These are phyloP conservation scores for Pyrenula massariospora DNA, from an alignment of 495 filamentous ascomycete genomes.

Conservation along the genomic window DNA sequence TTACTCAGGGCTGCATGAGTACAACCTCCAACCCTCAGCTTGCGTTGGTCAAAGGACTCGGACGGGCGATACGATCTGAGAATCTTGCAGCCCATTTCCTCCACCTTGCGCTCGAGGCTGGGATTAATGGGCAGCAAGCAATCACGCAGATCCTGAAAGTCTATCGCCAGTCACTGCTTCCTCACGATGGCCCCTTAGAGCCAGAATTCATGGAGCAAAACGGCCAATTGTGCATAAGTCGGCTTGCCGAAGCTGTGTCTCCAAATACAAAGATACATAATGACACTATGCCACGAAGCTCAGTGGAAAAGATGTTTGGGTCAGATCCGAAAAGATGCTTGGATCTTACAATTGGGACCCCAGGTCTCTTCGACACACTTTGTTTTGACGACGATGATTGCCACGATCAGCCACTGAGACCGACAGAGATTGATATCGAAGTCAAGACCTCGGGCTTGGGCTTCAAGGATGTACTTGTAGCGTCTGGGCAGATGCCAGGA, in stretches of 20 bases:
- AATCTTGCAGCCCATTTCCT: neutral
- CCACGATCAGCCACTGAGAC: slow-evolving; percentile 4
- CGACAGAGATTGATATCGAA: slow-evolving; percentile 6
- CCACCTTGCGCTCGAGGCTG: neutral
- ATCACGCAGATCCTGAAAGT: neutral
- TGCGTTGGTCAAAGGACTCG: neutral
- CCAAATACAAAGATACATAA: too few relatives aligned
- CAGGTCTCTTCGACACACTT: neutral
- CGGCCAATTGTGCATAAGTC: neutral
- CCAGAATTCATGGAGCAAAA: neutral
- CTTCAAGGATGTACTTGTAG: neutral
- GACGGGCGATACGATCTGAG: neutral
- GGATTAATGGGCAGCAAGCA: neutral
- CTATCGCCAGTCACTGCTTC: neutral
- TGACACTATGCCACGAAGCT: too few relatives aligned
- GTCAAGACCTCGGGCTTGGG: slow-evolving; percentile 7
- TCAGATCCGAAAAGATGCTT: too few relatives aligned
- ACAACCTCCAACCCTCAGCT: neutral
- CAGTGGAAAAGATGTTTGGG: too few relatives aligned
- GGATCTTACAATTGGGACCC: too few relatives aligned
- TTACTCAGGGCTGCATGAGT: neutral
- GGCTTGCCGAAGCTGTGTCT: slow-evolving; percentile 11
- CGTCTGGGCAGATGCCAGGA: neutral
- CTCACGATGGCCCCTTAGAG: neutral
- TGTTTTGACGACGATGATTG: slow-evolving; percentile 1